Evolutionary conservation across 345 rosid species (phyloP), one percentile per base, ranked within the genome.

Genomic region (Streptanthus diversifolius): DNA sequence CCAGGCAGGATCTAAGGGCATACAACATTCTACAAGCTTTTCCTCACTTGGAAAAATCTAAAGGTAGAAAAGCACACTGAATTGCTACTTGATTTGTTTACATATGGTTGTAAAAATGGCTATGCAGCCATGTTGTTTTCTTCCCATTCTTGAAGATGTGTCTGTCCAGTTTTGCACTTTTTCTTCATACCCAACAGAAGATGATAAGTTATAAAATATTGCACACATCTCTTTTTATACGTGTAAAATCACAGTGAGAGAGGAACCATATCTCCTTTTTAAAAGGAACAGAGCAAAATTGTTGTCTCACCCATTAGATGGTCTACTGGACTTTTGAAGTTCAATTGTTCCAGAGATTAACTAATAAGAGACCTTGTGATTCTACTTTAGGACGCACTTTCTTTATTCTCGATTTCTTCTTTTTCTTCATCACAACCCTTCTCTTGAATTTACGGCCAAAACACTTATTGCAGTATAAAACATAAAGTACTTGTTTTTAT

Each of bases 1-100:
- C 93, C 13, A 82, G 98, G 83, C 96, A 90, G 80, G 97, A 93
- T 66, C 79, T 93, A 60, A 81, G 83, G 81, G 85, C 92, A 30
- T 71, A 75, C 81, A 88, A 88, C 83, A 87, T 88, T 73, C 74
- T 86, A 80, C 71, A 73, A 27, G 93, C 90, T 44, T 88, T 93
- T 58, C 97, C 97, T 72, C 84, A 85, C 48, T 65, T 88, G 75
- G 85, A 67, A 56, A 83, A 74, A 68, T 70, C 88, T 68, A 83
- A 84, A 63, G 44, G 65, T 64, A 66, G 77, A 40, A 77, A 77
- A 84, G 48, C 82, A 77, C 75, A 78, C 13, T 39, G 65, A 27
- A 61, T 51, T 4, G 56, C 19, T 36, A 37, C 44, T 4, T 22
- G 5, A 27, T 65, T 66, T 65, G 55, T 62, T 53, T 56, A 76